These are phyloP conservation scores for Ceratocystis eucalypticola DNA, from an alignment of 2,329 filamentous ascomycete genomes.

Conservation along the genomic window DNA sequence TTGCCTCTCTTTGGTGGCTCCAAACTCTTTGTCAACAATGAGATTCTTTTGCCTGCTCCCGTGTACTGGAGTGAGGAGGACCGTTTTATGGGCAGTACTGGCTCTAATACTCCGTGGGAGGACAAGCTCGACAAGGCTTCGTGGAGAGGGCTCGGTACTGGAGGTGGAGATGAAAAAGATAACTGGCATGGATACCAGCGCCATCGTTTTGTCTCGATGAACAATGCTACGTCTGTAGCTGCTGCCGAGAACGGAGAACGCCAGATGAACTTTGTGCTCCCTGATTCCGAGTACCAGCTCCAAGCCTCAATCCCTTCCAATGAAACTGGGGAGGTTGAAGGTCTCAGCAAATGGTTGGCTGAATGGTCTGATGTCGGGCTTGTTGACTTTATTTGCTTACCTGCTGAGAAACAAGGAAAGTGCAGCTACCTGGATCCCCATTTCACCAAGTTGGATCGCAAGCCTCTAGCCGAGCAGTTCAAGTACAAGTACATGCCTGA, in stretches of 20 bases:
- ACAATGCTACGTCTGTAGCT: slow-evolving; percentile 48
- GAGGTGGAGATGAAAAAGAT: slow-evolving; percentile 42
- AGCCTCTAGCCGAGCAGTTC: slow-evolving; percentile 36
- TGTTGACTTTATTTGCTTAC: slow-evolving; percentile 40
- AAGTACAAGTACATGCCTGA: slow-evolving; percentile 57
- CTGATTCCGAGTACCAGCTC: slow-evolving; percentile 35
- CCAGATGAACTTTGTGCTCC: slow-evolving; percentile 42
- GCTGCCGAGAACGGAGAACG: slow-evolving; percentile 34
- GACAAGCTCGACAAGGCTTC: slow-evolving; percentile 41
- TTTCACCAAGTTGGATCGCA: slow-evolving; percentile 53
- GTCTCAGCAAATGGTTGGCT: slow-evolving; percentile 37
- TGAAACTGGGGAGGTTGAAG: slow-evolving; percentile 25
- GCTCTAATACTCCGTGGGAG: slow-evolving; percentile 42
- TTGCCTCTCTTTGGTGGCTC: slow-evolving; percentile 56
- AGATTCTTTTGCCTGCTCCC: slow-evolving; percentile 54
- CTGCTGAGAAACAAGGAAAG: slow-evolving; percentile 35
- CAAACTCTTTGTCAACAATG: slow-evolving; percentile 55
- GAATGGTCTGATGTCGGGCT: slow-evolving; percentile 40
- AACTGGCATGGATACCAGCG: slow-evolving; percentile 64
- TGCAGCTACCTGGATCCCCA: slow-evolving; percentile 75
- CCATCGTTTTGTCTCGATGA: slow-evolving; percentile 61
- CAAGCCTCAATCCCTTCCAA: not conserved
- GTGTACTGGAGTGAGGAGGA: slow-evolving; percentile 55
- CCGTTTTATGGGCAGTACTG: slow-evolving; percentile 44
- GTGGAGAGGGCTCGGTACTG: slow-evolving; percentile 56